These are phyloP conservation scores for Claviceps paspali DNA, from an alignment of 2,329 filamentous ascomycete species.

Conservation along the genomic window DNA sequence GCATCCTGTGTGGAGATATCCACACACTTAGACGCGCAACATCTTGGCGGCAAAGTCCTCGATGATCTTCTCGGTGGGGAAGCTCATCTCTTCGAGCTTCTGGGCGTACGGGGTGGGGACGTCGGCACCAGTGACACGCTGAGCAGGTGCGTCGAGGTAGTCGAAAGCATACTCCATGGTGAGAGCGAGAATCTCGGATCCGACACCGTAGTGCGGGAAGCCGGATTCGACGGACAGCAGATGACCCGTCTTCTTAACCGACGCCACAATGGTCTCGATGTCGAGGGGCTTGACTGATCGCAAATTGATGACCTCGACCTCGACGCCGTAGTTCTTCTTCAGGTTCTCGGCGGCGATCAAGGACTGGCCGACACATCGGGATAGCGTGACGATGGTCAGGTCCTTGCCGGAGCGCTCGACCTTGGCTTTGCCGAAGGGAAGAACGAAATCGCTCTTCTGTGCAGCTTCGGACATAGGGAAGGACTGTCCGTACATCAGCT, in stretches of 20 bases:
- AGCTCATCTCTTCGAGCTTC: slow-evolving; percentile 86
- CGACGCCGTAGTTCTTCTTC: slow-evolving; percentile 92
- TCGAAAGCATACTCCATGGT: slow-evolving; percentile 98
- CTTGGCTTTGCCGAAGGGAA: slow-evolving; percentile 98
- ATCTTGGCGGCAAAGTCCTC: slow-evolving; percentile 81
- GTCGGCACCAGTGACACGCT: slow-evolving; percentile 90
- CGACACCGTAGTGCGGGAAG: slow-evolving; percentile 88
- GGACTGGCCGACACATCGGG: slow-evolving; percentile 87
- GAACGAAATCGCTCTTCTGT: slow-evolving; percentile 89
- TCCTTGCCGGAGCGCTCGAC: slow-evolving; percentile 94
- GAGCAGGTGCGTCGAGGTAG: slow-evolving; percentile 86
- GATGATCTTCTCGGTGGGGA: slow-evolving; percentile 83
- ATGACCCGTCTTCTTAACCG: slow-evolving; percentile 94
- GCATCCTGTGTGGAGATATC: neutral
- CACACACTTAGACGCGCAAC: slow-evolving; percentile 48
- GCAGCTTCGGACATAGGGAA: slow-evolving; percentile 98
- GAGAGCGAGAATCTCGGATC: slow-evolving; percentile 81
- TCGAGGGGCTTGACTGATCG: slow-evolving; percentile 95
- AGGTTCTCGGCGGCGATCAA: slow-evolving; percentile 77
- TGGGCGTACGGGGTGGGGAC: slow-evolving; percentile 92
- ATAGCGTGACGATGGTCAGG: slow-evolving; percentile 86
- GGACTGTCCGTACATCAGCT: slow-evolving; percentile 77
- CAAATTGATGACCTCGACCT: slow-evolving; percentile 94
- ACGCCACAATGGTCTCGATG: slow-evolving; percentile 87
- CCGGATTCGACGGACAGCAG: slow-evolving; percentile 88